A percentile compares a stretch with the other conserved stretches of the same genome.
Conservation (phyloP, 306 rosid genomes). For the Cajanus cajan region DNA sequence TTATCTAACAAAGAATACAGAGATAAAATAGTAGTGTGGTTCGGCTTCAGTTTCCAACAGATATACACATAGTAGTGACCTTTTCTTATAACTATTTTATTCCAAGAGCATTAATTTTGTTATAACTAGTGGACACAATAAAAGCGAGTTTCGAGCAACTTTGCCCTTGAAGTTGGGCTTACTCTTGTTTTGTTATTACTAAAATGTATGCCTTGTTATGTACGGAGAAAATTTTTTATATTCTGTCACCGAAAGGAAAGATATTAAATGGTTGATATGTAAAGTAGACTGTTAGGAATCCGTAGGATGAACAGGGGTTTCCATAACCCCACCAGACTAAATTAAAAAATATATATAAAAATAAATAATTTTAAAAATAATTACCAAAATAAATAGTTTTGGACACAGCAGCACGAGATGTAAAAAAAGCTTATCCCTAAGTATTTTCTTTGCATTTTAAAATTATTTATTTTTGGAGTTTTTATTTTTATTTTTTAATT, state of each 20-base stretch:
- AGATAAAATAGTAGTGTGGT: not conserved
- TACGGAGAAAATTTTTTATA: not conserved
- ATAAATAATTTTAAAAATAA: no score
- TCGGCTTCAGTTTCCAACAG: not conserved
- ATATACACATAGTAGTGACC: not conserved
- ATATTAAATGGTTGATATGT: not conserved
- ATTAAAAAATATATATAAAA: no score
- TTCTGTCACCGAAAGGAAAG: not conserved
- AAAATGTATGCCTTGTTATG: not conserved
- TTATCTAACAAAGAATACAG: not conserved
- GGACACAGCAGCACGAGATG: no score
- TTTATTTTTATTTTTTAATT: no score
- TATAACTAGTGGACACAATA: not conserved
- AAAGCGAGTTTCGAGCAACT: not conserved
- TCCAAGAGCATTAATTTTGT: not conserved
- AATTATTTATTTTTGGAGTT: no score
- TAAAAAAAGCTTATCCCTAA: no score
- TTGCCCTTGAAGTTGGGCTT: not conserved
- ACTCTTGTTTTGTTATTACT: not conserved
- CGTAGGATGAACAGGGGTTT: not conserved
- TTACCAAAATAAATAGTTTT: no score
- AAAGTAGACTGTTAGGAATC: not conserved
- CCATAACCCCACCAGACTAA: no score
- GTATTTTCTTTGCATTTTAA: no score
- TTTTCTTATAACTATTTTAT: not conserved